Evolutionary conservation across 805 yeast genomes (phyloP).

Genomic region (Candida khao-thaluensis): DNA sequence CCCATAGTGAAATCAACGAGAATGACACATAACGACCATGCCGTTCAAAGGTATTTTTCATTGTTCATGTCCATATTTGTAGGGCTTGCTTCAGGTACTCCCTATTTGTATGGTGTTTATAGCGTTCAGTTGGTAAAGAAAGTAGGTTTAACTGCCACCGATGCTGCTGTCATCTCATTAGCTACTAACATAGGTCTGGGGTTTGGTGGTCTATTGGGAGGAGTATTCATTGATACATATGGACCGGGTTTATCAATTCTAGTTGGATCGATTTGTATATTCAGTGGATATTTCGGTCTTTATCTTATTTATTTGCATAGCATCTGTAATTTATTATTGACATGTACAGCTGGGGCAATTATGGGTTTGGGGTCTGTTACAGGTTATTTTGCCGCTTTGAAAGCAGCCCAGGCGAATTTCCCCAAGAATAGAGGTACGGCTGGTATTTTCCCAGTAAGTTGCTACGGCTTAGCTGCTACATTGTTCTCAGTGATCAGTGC

Average conservation of each 20-base stretch:
- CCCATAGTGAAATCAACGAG: neutral
- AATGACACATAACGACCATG: constrained; percentile 1
- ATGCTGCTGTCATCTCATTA: constrained; percentile 64
- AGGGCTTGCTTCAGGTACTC: constrained; percentile 71
- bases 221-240: constrained; percentile 58
- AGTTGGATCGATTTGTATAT: constrained; percentile 55
- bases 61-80: constrained; percentile 42
- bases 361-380: constrained; percentile 70
- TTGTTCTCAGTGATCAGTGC: constrained; percentile 60
- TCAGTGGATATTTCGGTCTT: constrained; percentile 53
- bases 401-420: constrained; percentile 60
- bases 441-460: constrained; percentile 64
- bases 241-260: constrained; percentile 57
- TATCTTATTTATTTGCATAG: constrained; percentile 45
- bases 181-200: constrained; percentile 65
- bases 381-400: constrained; percentile 56
- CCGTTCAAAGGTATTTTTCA: constrained; percentile 18
- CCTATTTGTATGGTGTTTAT: constrained; percentile 71
- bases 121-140: constrained; percentile 66
- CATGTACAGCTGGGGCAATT: constrained; percentile 47
- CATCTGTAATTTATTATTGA: constrained; percentile 36
- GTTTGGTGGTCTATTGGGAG: constrained; percentile 70
- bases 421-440: constrained; percentile 72
- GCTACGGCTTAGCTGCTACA: constrained; percentile 71
- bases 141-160: constrained; percentile 56